Conservation (phyloP, 2,329 filamentous ascomycete genomes). For the Ophiocordyceps camponoti-leonardi region DNA sequence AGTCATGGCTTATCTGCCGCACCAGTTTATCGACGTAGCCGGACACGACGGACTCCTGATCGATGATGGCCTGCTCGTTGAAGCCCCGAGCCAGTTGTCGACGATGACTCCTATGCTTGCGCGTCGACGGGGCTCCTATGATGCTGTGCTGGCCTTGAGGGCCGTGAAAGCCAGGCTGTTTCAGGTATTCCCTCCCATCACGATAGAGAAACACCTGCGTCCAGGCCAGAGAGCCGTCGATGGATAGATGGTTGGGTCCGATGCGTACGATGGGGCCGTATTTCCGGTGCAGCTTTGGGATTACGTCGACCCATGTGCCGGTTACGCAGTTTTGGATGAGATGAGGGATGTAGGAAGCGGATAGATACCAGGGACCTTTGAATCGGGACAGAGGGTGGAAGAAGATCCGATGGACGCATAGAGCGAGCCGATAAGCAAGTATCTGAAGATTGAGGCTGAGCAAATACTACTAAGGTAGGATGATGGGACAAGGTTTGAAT, state of each 20-base stretch:
- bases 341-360: neutral
- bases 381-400: slow-evolving; percentile 13
- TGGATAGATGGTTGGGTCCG: slow-evolving; percentile 21
- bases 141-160: slow-evolving; percentile 4
- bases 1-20: slow-evolving; percentile 5
- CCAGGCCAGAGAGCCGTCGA: slow-evolving; percentile 16
- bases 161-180: slow-evolving; percentile 1
- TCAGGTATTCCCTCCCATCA: slow-evolving; percentile 5
- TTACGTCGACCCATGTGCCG: slow-evolving; percentile 6
- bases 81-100: slow-evolving; percentile 15
- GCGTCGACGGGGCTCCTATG: slow-evolving; percentile 3
- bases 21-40: slow-evolving; percentile 11
- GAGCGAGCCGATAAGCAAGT: neutral
- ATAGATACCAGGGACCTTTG: slow-evolving; percentile 9
- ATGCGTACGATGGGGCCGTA: slow-evolving; percentile 21
- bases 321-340: neutral
- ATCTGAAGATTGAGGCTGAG: no score
- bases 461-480: no score
- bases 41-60: slow-evolving; percentile 12
- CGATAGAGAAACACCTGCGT: slow-evolving; percentile 12
- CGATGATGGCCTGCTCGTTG: slow-evolving; percentile 10
- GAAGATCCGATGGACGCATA: slow-evolving; percentile 8
- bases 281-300: slow-evolving; percentile 6
- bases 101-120: slow-evolving; percentile 6
- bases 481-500: no score